A percentile compares a stretch with the other conserved stretches of the same genome.
These are phyloP conservation scores for Simplicillium sp. DNA, from an alignment of 2,329 filamentous ascomycete species.

Conservation along the genomic window DNA sequence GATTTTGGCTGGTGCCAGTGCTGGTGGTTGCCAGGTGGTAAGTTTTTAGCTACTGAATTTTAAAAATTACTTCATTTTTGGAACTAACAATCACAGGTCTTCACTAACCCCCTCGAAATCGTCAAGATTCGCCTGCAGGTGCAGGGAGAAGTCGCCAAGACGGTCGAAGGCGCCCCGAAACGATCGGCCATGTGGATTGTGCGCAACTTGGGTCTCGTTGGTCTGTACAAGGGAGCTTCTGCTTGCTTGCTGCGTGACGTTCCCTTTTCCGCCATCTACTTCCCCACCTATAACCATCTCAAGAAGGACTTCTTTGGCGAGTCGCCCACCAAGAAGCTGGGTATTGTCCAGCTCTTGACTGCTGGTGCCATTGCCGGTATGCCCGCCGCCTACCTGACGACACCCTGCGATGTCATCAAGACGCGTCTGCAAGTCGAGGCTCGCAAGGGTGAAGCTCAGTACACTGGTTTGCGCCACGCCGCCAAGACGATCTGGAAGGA, in stretches of 20 bases:
- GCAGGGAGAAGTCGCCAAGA: slow-evolving; percentile 91
- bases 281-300: slow-evolving; percentile 90
- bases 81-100: slow-evolving; percentile 48
- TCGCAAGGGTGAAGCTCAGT: slow-evolving; percentile 83
- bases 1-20: slow-evolving; percentile 77
- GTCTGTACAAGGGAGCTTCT: slow-evolving; percentile 92
- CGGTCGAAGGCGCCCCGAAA: slow-evolving; percentile 68
- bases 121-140: slow-evolving; percentile 98
- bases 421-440: slow-evolving; percentile 95
- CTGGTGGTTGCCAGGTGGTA: slow-evolving; percentile 93
- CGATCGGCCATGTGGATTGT: slow-evolving; percentile 98
- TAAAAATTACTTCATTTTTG: slow-evolving; percentile 1
- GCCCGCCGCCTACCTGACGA: slow-evolving; percentile 90
- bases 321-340: slow-evolving; percentile 74
- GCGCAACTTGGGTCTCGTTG: slow-evolving; percentile 84
- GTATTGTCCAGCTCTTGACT: slow-evolving; percentile 81
- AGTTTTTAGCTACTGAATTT: slow-evolving; percentile 28
- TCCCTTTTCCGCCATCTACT: slow-evolving; percentile 97
- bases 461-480: slow-evolving; percentile 79
- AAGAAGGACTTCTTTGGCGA: slow-evolving; percentile 95
- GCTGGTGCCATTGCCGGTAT: slow-evolving; percentile 92
- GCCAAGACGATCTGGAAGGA: slow-evolving; percentile 77
- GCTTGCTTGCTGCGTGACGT: slow-evolving; percentile 94
- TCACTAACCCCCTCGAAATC: slow-evolving; percentile 96
- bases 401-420: slow-evolving; percentile 98